Conservation (phyloP, 1,284 basidiomycete species). For the Apiotrichum montevideense region DNA sequence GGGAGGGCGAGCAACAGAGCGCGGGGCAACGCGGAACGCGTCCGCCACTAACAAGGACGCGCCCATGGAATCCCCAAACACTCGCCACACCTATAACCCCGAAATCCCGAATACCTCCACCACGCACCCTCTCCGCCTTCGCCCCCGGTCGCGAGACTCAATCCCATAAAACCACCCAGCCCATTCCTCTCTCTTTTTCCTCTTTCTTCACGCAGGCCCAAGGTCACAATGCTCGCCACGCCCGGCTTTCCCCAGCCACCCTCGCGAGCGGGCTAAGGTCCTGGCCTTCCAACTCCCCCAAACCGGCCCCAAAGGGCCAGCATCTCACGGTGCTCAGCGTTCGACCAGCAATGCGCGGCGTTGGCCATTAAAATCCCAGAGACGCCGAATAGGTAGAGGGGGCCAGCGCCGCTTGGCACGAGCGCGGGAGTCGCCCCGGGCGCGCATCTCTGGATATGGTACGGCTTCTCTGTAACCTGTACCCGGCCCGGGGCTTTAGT, state of each 20-base stretch:
- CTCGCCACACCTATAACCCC: too few relatives aligned
- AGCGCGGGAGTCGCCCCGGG: slow-evolving; percentile 32
- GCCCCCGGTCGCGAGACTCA: too few relatives aligned
- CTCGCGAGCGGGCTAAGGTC: slow-evolving; percentile 49
- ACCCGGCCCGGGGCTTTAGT: slow-evolving; percentile 43
- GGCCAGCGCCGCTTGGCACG: slow-evolving; percentile 34
- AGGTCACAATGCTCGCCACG: slow-evolving; percentile 48
- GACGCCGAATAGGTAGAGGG: slow-evolving; percentile 19
- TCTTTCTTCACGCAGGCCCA: slow-evolving; percentile 30
- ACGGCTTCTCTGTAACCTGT: too few relatives aligned
- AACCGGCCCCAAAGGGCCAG: slow-evolving; percentile 41
- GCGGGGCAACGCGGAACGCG: too few relatives aligned
- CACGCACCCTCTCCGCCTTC: too few relatives aligned
- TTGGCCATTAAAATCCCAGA: slow-evolving; percentile 22
- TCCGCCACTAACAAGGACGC: too few relatives aligned
- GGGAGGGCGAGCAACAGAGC: too few relatives aligned
- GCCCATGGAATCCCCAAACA: too few relatives aligned
- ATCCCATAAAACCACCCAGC: too few relatives aligned
- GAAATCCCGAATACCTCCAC: too few relatives aligned
- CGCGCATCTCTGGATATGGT: too few relatives aligned
- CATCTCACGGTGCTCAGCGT: slow-evolving; percentile 34
- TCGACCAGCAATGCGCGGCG: slow-evolving; percentile 48
- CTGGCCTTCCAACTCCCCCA: slow-evolving; percentile 47
- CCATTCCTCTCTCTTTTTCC: not conserved
- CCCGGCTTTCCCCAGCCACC: slow-evolving; percentile 12